phyloP scores from a whole-genome alignment of 2,329 filamentous ascomycete genomes.

The Hortaea sp. region DNA sequence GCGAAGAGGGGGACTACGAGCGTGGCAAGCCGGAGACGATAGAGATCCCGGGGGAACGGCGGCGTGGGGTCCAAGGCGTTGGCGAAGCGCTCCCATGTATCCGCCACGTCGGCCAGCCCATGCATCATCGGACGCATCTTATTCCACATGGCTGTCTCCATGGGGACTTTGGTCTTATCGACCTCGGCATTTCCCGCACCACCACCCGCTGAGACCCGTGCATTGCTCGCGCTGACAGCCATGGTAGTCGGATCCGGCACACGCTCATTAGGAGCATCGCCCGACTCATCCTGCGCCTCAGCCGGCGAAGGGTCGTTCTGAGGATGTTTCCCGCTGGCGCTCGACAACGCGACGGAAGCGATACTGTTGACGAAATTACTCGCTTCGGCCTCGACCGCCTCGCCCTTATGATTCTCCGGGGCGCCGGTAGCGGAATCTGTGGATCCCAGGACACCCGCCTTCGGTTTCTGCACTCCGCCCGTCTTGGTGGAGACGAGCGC shows the following conservation, averaged over 20 bases:
- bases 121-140: conserved; percentile 68
- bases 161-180: conserved; percentile 70
- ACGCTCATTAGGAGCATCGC: conserved; percentile 36
- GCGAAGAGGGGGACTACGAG: conserved; percentile 35
- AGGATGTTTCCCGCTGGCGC: conserved; percentile 67
- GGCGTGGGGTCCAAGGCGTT: conserved; percentile 44
- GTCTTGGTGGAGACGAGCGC: conserved; percentile 60
- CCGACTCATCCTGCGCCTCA: conserved; percentile 24
- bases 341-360: conserved; percentile 60
- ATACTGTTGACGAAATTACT: conserved; percentile 70
- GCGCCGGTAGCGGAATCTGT: conserved; percentile 71
- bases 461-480: conserved; percentile 67
- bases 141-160: conserved; percentile 67
- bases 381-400: conserved; percentile 74
- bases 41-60: conserved; percentile 36
- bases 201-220: conserved; percentile 44
- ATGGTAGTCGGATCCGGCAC: conserved; percentile 53
- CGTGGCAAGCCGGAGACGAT: conserved; percentile 36
- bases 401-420: conserved; percentile 71
- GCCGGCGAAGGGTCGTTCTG: conserved; percentile 50
- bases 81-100: conserved; percentile 54
- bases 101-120: conserved; percentile 47
- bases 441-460: conserved; percentile 64
- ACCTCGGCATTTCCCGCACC: conserved; percentile 41
- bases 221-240: conserved; percentile 44